Base-by-base conservation (phyloP, 805 yeast species). In the Blastobotrys chiropterorum region DNA sequence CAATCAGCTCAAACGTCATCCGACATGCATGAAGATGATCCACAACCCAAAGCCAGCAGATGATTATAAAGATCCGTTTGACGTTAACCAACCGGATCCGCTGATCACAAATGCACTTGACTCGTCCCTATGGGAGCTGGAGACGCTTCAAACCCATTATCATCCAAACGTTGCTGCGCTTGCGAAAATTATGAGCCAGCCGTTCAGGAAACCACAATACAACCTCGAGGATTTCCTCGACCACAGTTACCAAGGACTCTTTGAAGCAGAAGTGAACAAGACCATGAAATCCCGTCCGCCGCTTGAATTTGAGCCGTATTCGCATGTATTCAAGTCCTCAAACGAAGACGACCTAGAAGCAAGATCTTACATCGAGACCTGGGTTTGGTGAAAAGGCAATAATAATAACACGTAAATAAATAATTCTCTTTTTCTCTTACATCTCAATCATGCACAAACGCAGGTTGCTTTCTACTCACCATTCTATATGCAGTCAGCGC, bases 101-200 rank as follows among this genome's bases (percentile, higher is more conserved):
- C 74, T 85, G 52, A 72, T 77, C 53, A 85, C 97, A 0, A 73
- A 80, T 34, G 97, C 98, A 2, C 72, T 90, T 38, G 83, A 78
- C 5, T 86, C 96, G 0, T 90, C 97, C 0, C 68, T 90, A 46
- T 94, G 99, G 99, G 99, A 94, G 68, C 65, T 92, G 52, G 87
- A 86, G 53, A 76, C 95, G 0, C 70, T 86, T 52, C 80, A 83
- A 72, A 69, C 79, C 11, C 99, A 94, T 66, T 92, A 90, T 64
- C 98, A 94, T 70, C 97, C 98, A 14, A 94, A 94, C 62, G 89
- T 94, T 11, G 92, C 97, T 1, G 85, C 97, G 0, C 73, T 94
- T 60, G 97, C 97, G 15, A 84, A 82, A 64, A 86, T 94, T 30
- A 86, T 87, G 64, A 77, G 82, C 16, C 97, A 94, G 68, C 97